Evolutionary conservation across 2,329 filamentous ascomycete species (phyloP).

Genomic region (Phialemonium atrogriseum): DNA sequence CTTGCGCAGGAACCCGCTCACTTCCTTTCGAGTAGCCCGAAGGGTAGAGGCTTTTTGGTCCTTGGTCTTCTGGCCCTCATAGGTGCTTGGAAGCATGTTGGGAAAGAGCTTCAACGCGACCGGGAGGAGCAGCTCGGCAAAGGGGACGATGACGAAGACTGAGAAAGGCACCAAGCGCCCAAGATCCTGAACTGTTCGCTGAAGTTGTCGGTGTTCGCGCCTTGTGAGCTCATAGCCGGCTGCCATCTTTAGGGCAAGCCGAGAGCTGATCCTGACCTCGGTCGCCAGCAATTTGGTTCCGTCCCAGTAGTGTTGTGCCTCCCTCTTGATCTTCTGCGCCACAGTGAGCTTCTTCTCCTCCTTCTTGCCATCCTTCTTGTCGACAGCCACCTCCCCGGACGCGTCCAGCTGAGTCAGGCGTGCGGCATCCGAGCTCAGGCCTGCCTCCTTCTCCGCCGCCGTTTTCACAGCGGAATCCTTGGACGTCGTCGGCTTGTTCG

Average conservation of each 20-base stretch:
- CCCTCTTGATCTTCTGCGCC: constrained; percentile 90
- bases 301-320: constrained; percentile 93
- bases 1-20: constrained; percentile 79
- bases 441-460: constrained; percentile 18
- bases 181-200: constrained; percentile 88
- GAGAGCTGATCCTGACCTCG: constrained; percentile 87
- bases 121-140: constrained; percentile 86
- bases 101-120: constrained; percentile 92
- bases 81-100: constrained; percentile 94
- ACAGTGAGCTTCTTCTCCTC: constrained; percentile 81
- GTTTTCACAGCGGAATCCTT: constrained; percentile 22
- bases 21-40: constrained; percentile 82
- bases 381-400: constrained; percentile 52
- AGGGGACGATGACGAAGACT: constrained; percentile 93
- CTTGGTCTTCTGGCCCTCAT: constrained; percentile 84
- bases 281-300: constrained; percentile 90
- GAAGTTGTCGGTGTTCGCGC: constrained; percentile 85
- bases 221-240: constrained; percentile 94
- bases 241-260: constrained; percentile 91
- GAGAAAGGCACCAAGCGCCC: constrained; percentile 91
- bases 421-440: constrained; percentile 30
- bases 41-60: constrained; percentile 79
- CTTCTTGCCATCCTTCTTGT: constrained; percentile 53
- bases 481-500: constrained; percentile 25
- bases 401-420: constrained; percentile 54